Conservation (phyloP, 2,329 filamentous ascomycete species). For the Microsporum canis region DNA sequence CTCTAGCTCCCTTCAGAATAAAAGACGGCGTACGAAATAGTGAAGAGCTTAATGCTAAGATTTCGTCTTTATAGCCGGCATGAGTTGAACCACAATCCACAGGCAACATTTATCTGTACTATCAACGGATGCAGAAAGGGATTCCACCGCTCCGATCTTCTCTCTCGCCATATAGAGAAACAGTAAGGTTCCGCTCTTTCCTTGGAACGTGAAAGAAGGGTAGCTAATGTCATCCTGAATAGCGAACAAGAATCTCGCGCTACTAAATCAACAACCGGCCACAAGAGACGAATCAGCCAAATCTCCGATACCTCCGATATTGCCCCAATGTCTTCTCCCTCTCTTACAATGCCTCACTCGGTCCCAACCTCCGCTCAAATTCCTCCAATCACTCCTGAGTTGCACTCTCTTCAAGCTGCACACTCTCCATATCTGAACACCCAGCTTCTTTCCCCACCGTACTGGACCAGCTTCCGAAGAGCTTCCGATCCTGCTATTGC, state of each 20-base stretch:
- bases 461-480: slow-evolving; percentile 30
- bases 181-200: slow-evolving; percentile 29
- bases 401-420: slow-evolving; percentile 1
- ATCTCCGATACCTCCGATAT: slow-evolving; percentile 6
- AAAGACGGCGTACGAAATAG: not conserved
- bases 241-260: slow-evolving; percentile 5
- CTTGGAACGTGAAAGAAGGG: not conserved
- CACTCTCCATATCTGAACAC: not conserved
- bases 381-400: slow-evolving; percentile 2
- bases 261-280: slow-evolving; percentile 6
- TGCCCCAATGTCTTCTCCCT: not conserved
- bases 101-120: slow-evolving; percentile 35
- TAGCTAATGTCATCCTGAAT: not conserved
- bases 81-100: slow-evolving; percentile 41
- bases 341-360: not conserved
- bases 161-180: slow-evolving; percentile 40
- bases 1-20: not conserved
- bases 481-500: slow-evolving; percentile 22
- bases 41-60: not conserved
- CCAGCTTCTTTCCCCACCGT: slow-evolving; percentile 16
- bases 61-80: slow-evolving; percentile 29
- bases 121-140: slow-evolving; percentile 37
- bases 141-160: slow-evolving; percentile 39
- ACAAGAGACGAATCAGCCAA: slow-evolving; percentile 9
- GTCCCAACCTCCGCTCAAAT: not conserved